These are phyloP conservation scores for Beauveria asiatica DNA, from an alignment of 2,329 filamentous ascomycete genomes.

Conservation along the genomic window DNA sequence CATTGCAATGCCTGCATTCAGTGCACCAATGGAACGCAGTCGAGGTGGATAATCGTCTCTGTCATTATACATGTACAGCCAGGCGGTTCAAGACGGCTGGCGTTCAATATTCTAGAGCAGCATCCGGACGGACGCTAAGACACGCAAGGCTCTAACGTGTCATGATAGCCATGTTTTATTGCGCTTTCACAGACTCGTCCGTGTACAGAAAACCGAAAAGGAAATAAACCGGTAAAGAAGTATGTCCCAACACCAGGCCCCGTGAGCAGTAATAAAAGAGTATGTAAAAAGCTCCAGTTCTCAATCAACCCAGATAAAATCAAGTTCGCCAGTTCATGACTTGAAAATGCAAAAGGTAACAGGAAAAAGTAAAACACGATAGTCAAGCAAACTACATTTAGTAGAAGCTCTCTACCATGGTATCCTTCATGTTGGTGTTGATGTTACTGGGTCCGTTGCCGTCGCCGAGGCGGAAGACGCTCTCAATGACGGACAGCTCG, in stretches of 20 bases:
- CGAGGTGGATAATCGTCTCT: not conserved
- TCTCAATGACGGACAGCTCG: constrained; percentile 92
- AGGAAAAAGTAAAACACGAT: constrained; percentile 9
- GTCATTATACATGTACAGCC: constrained; percentile 8
- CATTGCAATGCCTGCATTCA: not conserved
- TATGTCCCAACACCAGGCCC: constrained; percentile 12
- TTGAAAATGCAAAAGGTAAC: constrained; percentile 14
- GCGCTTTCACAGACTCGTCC: not conserved
- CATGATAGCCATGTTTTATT: not conserved
- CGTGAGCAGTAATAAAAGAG: not conserved
- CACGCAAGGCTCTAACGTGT: not conserved
- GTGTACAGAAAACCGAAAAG: constrained; percentile 6
- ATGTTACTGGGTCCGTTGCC: constrained; percentile 70
- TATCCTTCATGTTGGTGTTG: constrained; percentile 85
- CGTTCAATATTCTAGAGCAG: constrained; percentile 8
- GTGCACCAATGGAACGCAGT: not conserved
- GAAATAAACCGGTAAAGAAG: constrained; percentile 6
- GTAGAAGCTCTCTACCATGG: constrained; percentile 98
- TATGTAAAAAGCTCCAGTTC: not conserved
- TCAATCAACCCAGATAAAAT: constrained; percentile 9
- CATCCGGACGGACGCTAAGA: not conserved
- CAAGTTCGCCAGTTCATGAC: constrained; percentile 4
- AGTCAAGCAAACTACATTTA: constrained; percentile 34
- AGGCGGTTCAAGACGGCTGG: not conserved
- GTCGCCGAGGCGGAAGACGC: constrained; percentile 89